Evolutionary conservation across 192 early-diverging fungal genomes (phyloP), one percentile per base, ranked within the genome.

Genomic region (Mortierella claussenii): DNA sequence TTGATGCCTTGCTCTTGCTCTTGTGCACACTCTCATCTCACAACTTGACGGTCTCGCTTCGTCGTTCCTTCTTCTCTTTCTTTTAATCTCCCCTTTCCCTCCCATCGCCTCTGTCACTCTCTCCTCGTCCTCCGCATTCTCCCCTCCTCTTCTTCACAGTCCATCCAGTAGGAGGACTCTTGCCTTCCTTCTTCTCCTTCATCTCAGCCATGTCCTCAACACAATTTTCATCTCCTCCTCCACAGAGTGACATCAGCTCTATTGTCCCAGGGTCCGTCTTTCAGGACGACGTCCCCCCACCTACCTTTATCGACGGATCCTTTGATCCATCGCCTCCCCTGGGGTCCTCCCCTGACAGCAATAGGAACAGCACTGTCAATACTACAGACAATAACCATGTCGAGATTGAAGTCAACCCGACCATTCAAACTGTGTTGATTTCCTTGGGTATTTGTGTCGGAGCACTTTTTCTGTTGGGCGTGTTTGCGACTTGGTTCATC

Each of bases 401-500:
- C 4, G 40, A 65, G 8, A 59, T 59, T 23, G 55, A 65, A 59
- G 60, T 60, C 36, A 67, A 51, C 32, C 42, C 73, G 3, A 66
- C 63, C 9, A 61, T 62, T 32, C 58, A 67, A n/a, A 62, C 64
- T 0, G 27, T 76, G 0, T 24, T 66, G 3, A 54, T 76, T 3
- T 20, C 59, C 1, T n/a, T 76, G 36, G 73, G 73, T 1, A 44
- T 76, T 32, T 36, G 42, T 45, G 64, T 76, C 30, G 73, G 58
- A 3, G 65, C 47, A 6, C 20, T 76, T 20, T 67, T 76, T 30
- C 20, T 76, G 36, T 32, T 66, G 13, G 64, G 63, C 23, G 47
- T 76, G 1, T 33, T 76, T 4, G 65, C 73, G 4, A 60, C 53
- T 3, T 46, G 45, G 2, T 62, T 55, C 43, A 76, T 76, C 36